A percentile compares a stretch with the other conserved stretches of the same genome.
These are phyloP conservation scores for Bryoglossum gracile DNA, from an alignment of 495 filamentous ascomycete species.

Conservation along the genomic window DNA sequence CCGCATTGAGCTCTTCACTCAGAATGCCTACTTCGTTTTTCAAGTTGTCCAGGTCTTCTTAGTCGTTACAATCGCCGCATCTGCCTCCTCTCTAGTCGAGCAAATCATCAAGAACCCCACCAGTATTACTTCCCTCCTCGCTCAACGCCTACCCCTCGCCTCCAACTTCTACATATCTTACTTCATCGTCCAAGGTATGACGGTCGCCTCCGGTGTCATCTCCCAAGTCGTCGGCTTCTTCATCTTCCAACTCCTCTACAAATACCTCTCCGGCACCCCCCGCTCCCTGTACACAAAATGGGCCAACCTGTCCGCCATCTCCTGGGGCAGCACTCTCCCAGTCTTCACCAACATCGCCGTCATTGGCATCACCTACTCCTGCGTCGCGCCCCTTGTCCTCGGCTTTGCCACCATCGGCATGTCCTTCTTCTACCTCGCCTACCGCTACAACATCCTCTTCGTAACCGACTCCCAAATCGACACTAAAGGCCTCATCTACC, in stretches of 20 bases:
- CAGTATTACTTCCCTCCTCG: constrained; percentile 55
- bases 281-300: constrained; percentile 54
- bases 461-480: constrained; percentile 80
- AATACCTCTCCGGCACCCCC: constrained; percentile 48
- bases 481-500: constrained; percentile 84
- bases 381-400: constrained; percentile 84
- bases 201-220: constrained; percentile 67
- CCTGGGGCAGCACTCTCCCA: constrained; percentile 88
- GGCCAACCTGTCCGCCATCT: constrained; percentile 52
- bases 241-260: constrained; percentile 71
- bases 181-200: constrained; percentile 87
- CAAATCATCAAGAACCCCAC: constrained; percentile 58
- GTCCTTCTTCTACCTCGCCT: constrained; percentile 84
- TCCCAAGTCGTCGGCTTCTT: constrained; percentile 73
- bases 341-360: constrained; percentile 77
- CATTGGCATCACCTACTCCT: constrained; percentile 84
- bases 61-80: constrained; percentile 70
- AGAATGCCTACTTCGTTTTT: constrained; percentile 92
- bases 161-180: constrained; percentile 96
- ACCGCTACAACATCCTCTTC: constrained; percentile 92
- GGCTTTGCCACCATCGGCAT: constrained; percentile 81
- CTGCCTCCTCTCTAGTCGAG: constrained; percentile 58
- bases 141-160: constrained; percentile 65
- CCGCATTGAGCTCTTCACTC: constrained; percentile 75
- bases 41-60: constrained; percentile 95